Percentiles rank a stretch among this genome's conserved stretches.
Evolutionary conservation across 257 asterid species (phyloP).

Genomic region (Eustoma russellianum): DNA sequence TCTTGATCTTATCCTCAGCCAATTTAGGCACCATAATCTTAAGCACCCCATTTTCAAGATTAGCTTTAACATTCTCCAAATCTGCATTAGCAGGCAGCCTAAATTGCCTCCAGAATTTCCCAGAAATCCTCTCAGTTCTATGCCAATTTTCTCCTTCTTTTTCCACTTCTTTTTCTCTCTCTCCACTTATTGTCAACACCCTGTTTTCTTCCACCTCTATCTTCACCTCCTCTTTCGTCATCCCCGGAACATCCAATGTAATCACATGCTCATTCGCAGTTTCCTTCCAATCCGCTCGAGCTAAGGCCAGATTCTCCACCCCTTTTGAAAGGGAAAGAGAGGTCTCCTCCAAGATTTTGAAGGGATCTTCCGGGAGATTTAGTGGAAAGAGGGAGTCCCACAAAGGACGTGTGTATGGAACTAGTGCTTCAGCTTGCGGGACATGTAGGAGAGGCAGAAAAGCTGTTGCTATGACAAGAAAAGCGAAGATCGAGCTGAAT

Average conservation of each 20-base stretch:
- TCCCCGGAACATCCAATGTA: slow-evolving; percentile 61
- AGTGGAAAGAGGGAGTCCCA: slow-evolving; percentile 13
- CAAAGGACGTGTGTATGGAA: slow-evolving; percentile 15
- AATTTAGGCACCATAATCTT: slow-evolving; percentile 48
- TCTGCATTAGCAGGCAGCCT: slow-evolving; percentile 63
- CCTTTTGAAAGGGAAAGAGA: slow-evolving; percentile 25
- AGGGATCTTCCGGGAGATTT: slow-evolving; percentile 19
- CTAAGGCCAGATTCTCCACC: slow-evolving; percentile 21
- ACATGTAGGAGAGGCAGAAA: too few species aligned
- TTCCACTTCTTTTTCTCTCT: slow-evolving; percentile 54
- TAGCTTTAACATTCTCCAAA: slow-evolving; percentile 44
- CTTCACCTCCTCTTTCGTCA: slow-evolving; percentile 53
- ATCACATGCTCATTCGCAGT: slow-evolving; percentile 49
- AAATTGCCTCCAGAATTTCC: slow-evolving; percentile 78
- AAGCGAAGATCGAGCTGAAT: not conserved
- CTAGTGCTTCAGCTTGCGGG: slow-evolving; percentile 11
- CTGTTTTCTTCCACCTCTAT: slow-evolving; percentile 59
- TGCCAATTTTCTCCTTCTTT: slow-evolving; percentile 74
- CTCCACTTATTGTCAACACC: slow-evolving; percentile 55
- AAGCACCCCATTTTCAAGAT: slow-evolving; percentile 68
- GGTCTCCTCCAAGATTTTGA: slow-evolving; percentile 28
- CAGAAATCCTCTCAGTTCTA: slow-evolving; percentile 56
- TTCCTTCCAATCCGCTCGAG: slow-evolving; percentile 80
- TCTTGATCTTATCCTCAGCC: slow-evolving; percentile 38
- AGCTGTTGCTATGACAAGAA: not conserved